phyloP scores from a whole-genome alignment of 495 filamentous ascomycete species.

The Penicillium nucicola region DNA sequence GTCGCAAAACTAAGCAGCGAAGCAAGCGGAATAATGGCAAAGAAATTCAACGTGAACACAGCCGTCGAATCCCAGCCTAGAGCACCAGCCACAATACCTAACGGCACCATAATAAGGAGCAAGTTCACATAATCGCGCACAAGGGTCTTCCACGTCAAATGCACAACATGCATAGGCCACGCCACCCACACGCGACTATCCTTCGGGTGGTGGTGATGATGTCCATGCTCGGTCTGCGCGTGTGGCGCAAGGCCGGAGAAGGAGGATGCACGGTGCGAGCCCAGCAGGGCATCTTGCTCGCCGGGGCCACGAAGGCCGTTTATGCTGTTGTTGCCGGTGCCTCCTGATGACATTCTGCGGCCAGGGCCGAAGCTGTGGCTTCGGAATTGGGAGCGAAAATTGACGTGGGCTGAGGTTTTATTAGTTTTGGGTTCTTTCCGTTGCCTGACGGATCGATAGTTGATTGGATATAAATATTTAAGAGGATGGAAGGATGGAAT shows the following conservation, averaged over 20 bases:
- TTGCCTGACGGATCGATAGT: background rate
- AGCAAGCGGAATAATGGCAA: conserved; percentile 92
- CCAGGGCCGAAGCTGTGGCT: conserved; percentile 30
- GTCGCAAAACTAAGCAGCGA: conserved; percentile 93
- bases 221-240: conserved; percentile 9
- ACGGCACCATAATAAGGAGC: conserved; percentile 82
- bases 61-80: conserved; percentile 70
- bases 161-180: conserved; percentile 51
- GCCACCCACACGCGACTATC: conserved; percentile 46
- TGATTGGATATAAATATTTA: background rate
- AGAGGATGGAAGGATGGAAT: too few relatives aligned
- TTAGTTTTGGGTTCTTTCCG: background rate
- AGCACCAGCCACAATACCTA: conserved; percentile 77
- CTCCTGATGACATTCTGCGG: conserved; percentile 29
- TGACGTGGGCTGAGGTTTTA: conserved; percentile 21
- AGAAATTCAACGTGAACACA: conserved; percentile 87
- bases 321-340: conserved; percentile 25
- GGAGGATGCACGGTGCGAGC: conserved; percentile 13
- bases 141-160: conserved; percentile 53
- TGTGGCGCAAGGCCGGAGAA: conserved; percentile 18
- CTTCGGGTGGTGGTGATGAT: conserved; percentile 28
- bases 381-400: conserved; percentile 31
- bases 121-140: conserved; percentile 77
- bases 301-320: conserved; percentile 26
- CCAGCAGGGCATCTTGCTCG: conserved; percentile 34